Percentiles rank a stretch among this genome's conserved stretches.
These are phyloP conservation scores for Fragilariopsis cylindrus DNA, from an alignment of 108 stramenopile species.

Conservation along the genomic window DNA sequence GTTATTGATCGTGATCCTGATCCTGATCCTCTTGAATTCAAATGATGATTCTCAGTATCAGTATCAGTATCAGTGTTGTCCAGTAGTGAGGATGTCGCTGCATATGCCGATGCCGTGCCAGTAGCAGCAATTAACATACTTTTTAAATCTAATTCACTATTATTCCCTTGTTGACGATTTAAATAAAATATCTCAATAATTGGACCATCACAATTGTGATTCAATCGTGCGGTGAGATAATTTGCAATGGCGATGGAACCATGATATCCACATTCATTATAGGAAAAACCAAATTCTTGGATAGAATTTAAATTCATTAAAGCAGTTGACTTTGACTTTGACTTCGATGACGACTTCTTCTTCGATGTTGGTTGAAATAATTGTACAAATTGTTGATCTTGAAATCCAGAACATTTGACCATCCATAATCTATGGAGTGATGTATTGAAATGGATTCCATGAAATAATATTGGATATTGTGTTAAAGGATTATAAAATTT, in stretches of 20 bases:
- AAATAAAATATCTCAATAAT: background rate
- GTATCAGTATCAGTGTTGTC: too few relatives aligned
- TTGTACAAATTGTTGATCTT: background rate
- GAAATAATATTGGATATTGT: background rate
- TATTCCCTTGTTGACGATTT: background rate
- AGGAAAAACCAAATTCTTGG: slow-evolving; percentile 14
- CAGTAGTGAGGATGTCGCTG: background rate
- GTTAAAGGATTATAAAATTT: background rate
- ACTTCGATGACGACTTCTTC: background rate
- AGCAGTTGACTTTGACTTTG: background rate
- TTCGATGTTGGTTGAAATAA: background rate
- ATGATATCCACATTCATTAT: background rate
- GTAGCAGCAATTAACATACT: background rate
- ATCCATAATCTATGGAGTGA: slow-evolving; percentile 1
- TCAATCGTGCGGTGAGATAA: background rate
- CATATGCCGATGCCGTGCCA: background rate
- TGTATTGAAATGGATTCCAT: background rate
- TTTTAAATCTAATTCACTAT: background rate
- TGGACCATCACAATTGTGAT: too few relatives aligned
- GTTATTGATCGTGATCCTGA: background rate
- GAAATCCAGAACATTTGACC: slow-evolving; percentile 1
- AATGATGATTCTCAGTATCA: too few relatives aligned
- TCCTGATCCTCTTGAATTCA: background rate
- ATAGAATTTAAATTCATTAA: background rate
- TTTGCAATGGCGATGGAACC: background rate